Evolutionary conservation across 139 green algal genomes (phyloP).

Genomic region (Micromonas commoda): DNA sequence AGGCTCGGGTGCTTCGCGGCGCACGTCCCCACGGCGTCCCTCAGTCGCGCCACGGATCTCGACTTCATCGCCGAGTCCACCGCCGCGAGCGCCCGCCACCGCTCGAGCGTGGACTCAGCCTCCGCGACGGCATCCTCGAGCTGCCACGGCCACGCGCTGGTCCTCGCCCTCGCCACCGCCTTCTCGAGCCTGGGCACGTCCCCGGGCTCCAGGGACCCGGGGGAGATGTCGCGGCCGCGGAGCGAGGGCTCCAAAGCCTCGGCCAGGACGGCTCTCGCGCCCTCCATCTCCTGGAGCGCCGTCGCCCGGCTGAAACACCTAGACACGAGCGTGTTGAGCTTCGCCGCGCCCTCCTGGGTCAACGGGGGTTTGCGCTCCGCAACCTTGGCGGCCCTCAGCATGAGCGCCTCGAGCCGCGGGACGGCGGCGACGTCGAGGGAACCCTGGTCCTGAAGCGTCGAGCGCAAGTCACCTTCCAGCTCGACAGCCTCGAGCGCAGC

Average conservation of each 20-base stretch:
- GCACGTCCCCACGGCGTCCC: background rate
- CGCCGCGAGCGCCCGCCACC: background rate
- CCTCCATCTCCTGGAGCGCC: slow-evolving; percentile 18
- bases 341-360: slow-evolving; percentile 17
- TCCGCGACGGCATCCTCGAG: slow-evolving; percentile 3
- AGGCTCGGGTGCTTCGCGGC: background rate
- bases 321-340: slow-evolving; percentile 13
- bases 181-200: slow-evolving; percentile 5
- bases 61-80: background rate
- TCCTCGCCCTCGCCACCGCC: background rate
- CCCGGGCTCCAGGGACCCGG: background rate
- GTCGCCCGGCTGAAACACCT: background rate
- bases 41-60: background rate
- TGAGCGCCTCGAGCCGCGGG: background rate
- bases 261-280: background rate
- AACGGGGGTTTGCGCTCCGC: background rate
- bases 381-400: slow-evolving; percentile 8
- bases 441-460: background rate
- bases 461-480: slow-evolving; percentile 7
- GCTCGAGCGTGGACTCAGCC: background rate
- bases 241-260: background rate
- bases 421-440: background rate
- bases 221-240: background rate
- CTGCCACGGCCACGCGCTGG: slow-evolving; percentile 19
- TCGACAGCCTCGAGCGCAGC: background rate